These are phyloP conservation scores for Corynespora cassiicola DNA, from an alignment of 2,329 filamentous ascomycete genomes.

Conservation along the genomic window DNA sequence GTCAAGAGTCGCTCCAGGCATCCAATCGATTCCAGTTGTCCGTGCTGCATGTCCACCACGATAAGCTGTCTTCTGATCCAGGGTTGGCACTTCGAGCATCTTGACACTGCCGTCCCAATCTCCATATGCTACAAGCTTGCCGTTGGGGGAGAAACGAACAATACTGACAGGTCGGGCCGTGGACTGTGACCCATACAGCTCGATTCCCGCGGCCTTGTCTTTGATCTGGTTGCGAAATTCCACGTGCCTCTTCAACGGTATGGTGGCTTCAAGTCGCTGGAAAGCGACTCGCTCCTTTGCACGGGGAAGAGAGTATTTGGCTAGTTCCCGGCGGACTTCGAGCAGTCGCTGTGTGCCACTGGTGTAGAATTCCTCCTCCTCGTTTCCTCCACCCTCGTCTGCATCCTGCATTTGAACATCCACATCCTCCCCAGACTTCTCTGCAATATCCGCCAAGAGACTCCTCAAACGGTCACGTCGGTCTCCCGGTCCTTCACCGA, in stretches of 20 bases:
- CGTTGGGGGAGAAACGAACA: slow-evolving; percentile 86
- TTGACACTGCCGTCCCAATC: slow-evolving; percentile 94
- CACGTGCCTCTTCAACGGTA: slow-evolving; percentile 87
- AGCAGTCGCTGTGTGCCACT: slow-evolving; percentile 77
- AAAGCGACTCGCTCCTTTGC: slow-evolving; percentile 78
- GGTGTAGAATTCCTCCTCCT: slow-evolving; percentile 88
- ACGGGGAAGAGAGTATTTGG: slow-evolving; percentile 81
- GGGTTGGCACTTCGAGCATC: slow-evolving; percentile 80
- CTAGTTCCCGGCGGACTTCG: slow-evolving; percentile 78
- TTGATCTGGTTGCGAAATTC: slow-evolving; percentile 91
- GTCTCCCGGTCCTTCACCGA: slow-evolving; percentile 87
- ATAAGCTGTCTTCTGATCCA: slow-evolving; percentile 77
- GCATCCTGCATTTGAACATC: slow-evolving; percentile 59
- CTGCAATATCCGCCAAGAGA: slow-evolving; percentile 75
- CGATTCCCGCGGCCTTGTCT: slow-evolving; percentile 80
- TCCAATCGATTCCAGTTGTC: slow-evolving; percentile 90
- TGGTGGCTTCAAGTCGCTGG: slow-evolving; percentile 81
- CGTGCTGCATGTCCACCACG: slow-evolving; percentile 85
- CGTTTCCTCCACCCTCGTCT: slow-evolving; percentile 63
- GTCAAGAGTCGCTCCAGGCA: slow-evolving; percentile 78
- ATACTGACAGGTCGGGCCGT: slow-evolving; percentile 92
- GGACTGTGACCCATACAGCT: slow-evolving; percentile 91
- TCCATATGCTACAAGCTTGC: slow-evolving; percentile 82
- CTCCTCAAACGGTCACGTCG: slow-evolving; percentile 85
- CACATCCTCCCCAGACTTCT: slow-evolving; percentile 63